Evolutionary conservation across 176 grass and related monocot genomes (phyloP), one percentile per base, ranked within the genome.

Genomic region (Pharus latifolius): DNA sequence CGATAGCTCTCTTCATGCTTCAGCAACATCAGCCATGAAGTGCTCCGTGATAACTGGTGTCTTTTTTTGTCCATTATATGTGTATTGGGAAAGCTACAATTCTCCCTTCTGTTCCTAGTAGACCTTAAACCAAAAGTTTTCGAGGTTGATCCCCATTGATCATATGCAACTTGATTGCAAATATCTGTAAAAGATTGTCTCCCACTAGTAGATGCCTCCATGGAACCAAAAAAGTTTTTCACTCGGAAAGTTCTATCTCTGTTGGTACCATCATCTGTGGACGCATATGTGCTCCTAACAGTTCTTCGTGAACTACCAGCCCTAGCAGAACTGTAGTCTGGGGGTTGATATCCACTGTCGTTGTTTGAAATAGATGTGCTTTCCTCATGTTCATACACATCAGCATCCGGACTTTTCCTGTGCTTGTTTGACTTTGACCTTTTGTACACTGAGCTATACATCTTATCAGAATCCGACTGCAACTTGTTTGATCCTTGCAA

Each of bases 1-100:
- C 94, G 81, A 67, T 93, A 98, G 55, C 87, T 78, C 38, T 88
- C 84, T 81, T 98, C 94, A 80, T 98, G 94, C 75, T 98, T 87
- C 49, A 74, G 68, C 56, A 98, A 85, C 89, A 98, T 93, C 53
- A 98, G 75, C 94, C 94, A 96, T 6, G 91, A 98, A 70, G 80
- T 67, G 54, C 88, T 98, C 10, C 77, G 49, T 47, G 76, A 46
- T 16, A 55, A 33, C 40, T 90, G 86, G 11, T 70, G 73, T 70
- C 72, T 83, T 78, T 79, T 84, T n/a, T n/a, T n/a, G 34, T 84
- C 83, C n/a, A 80, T 46, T 59, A 32, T 25, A 83, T 83, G 83
- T 56, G 56, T 44, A 62, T 85, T 81, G 70, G 55, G 50, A 80
- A 60, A 86, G 42, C 38, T 77, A 33, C 40, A 82, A 78, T 15